Conservation (phyloP, 805 yeast species). For the Metschnikowia orientalis region DNA sequence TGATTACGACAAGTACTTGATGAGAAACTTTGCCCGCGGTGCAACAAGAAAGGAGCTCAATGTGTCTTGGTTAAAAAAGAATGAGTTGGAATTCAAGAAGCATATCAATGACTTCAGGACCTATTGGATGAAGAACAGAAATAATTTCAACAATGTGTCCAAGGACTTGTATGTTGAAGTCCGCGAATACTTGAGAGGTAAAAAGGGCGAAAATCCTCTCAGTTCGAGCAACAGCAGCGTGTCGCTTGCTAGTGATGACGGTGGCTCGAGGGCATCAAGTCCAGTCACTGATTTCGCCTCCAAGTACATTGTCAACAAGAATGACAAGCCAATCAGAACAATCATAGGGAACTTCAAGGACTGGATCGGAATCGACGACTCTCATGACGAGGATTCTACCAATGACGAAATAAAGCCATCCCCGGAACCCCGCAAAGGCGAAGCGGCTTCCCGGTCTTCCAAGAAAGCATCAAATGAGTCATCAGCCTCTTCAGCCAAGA, state of each 20-base stretch:
- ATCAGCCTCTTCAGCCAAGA: too few species aligned
- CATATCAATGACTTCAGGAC: conserved; percentile 84
- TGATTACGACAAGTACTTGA: conserved; percentile 92
- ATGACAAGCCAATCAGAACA: conserved; percentile 26
- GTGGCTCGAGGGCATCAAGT: conserved; percentile 31
- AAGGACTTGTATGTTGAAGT: conserved; percentile 83
- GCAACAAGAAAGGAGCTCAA: conserved; percentile 95
- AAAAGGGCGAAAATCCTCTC: conserved; percentile 27
- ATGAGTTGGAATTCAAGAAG: conserved; percentile 89
- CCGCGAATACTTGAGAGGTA: conserved; percentile 61
- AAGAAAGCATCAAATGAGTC: too few species aligned
- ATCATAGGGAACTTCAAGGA: conserved; percentile 39
- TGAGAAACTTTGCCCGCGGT: conserved; percentile 97
- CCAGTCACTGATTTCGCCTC: conserved; percentile 69
- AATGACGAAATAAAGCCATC: conserved; percentile 18
- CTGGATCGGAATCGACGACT: conserved; percentile 35
- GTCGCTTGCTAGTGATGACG: conserved; percentile 27
- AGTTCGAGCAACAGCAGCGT: conserved; percentile 16
- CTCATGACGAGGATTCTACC: conserved; percentile 28
- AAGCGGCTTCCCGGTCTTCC: conserved; percentile 1
- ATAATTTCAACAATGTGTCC: conserved; percentile 64
- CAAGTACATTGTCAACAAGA: conserved; percentile 55
- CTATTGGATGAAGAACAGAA: conserved; percentile 75
- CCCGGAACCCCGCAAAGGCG: conserved; percentile 3
- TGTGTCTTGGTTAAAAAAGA: conserved; percentile 96